Evolutionary conservation across 768 basidiomycete genomes (phyloP).

Genomic region (Leccinum rimulosum): DNA sequence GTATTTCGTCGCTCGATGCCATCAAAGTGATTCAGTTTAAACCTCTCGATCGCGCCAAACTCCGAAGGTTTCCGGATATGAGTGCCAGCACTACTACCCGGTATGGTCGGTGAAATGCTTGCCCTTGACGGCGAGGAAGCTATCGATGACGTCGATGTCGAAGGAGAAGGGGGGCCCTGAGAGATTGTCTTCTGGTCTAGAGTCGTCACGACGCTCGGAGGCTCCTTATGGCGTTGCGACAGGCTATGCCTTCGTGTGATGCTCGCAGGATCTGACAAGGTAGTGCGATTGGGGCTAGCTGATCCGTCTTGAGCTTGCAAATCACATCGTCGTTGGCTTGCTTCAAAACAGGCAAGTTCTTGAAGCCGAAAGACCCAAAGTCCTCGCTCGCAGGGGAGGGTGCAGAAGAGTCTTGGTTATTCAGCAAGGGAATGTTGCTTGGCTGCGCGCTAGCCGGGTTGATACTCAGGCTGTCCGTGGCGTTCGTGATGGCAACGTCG

Average conservation of each 20-base stretch:
- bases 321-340: conserved; percentile 99
- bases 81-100: conserved; percentile 52
- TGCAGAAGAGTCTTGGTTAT: conserved; percentile 39
- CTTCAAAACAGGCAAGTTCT: conserved; percentile 93
- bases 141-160: conserved; percentile 88
- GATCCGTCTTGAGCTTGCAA: conserved; percentile 90
- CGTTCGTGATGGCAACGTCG: conserved; percentile 57
- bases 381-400: conserved; percentile 73
- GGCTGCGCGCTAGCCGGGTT: conserved; percentile 20
- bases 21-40: conserved; percentile 81
- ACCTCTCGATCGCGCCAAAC: conserved; percentile 81
- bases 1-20: conserved; percentile 74
- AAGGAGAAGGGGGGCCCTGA: conserved; percentile 84
- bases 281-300: conserved; percentile 71
- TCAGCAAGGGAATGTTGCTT: conserved; percentile 25
- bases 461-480: conserved; percentile 42
- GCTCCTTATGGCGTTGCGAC: conserved; percentile 76
- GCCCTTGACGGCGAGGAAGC: conserved; percentile 85
- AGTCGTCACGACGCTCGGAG: conserved; percentile 71
- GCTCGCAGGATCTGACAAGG: conserved; percentile 61
- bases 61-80: conserved; percentile 90
- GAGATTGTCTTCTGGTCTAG: conserved; percentile 58
- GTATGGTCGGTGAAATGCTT: conserved; percentile 68
- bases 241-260: conserved; percentile 70
- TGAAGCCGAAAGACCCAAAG: conserved; percentile 98